Evolutionary conservation across 139 green algal genomes (phyloP), one percentile per base, ranked within the genome.

Genomic region (Zygnema circumcarinatum): DNA sequence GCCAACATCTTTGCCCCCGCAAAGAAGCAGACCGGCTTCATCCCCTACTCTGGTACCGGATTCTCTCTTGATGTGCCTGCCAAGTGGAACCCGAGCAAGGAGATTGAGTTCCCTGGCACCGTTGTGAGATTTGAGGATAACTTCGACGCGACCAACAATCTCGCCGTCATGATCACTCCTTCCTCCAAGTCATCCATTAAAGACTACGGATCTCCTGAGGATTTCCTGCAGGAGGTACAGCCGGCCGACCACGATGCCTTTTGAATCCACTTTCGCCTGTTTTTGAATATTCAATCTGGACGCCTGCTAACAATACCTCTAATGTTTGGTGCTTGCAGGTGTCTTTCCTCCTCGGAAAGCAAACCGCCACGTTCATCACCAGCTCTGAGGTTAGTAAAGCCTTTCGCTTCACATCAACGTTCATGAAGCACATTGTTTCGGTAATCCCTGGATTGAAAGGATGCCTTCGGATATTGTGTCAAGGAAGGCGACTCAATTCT

Each of bases 81-180:
- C 90, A 98, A 98, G 94, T 99, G 95, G 96, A 98, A 98, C 94
- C 96, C 97, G 62, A 95, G 91, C 90, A 96, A 95, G 92, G 96
- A 99, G 94, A 79, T 83, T n/a, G 95, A 98, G 83, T 97, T 95
- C 95, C 88, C 90, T 20, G 93, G 92, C 81, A 74, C 92, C 21
- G 87, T 93, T 21, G 54, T 87, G 81, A 84, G 76, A 85, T 95
- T 79, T 7, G 96, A 98, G 94, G 97, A 99, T 95, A 99, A 98
- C 94, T 93, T 92, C 87, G 96, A 98, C 74, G 92, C 93, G 53
- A 94, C 89, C 38, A 98, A 96, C 95, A 97, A 98, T 93, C 36
- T 98, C 53, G 40, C 92, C 21, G 94, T 99, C 29, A 92, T 98
- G 38, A 88, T 81, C 38, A 52, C 67, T 54, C 40, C 76, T 40